These are phyloP conservation scores for Apiotrichum gracile DNA, from an alignment of 1,284 basidiomycete species.

Conservation along the genomic window DNA sequence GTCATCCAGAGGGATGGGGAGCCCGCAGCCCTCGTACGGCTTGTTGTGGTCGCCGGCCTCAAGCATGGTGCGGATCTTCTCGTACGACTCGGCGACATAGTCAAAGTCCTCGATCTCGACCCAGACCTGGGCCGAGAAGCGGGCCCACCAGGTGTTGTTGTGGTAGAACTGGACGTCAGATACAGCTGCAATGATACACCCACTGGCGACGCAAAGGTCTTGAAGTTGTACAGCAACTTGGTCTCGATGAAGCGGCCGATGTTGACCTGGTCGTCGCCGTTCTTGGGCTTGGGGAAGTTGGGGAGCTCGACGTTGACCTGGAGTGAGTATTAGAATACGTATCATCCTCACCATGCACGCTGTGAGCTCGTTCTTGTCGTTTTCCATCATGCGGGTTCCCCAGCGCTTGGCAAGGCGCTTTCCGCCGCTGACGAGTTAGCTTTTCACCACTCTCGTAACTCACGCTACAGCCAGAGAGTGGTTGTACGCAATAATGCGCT, in stretches of 20 bases:
- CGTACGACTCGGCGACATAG: constrained; percentile 28
- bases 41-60: constrained; percentile 4
- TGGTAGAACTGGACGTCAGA: constrained; percentile 48
- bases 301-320: constrained; percentile 48
- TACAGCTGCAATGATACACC: background rate
- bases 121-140: constrained; percentile 67
- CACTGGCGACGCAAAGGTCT: constrained; percentile 30
- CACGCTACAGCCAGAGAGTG: constrained; percentile 61
- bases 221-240: constrained; percentile 24
- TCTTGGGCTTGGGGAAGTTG: constrained; percentile 20
- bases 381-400: constrained; percentile 60
- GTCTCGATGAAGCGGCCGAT: constrained; percentile 29
- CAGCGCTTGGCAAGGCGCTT: constrained; percentile 59
- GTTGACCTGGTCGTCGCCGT: constrained; percentile 18
- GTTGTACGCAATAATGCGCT: constrained; percentile 68
- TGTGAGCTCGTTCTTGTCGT: constrained; percentile 60
- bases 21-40: background rate
- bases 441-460: constrained; percentile 2
- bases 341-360: constrained; percentile 61
- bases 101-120: constrained; percentile 51
- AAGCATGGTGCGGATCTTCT: constrained; percentile 28
- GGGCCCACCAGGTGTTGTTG: constrained; percentile 62
- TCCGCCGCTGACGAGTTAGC: constrained; percentile 53
- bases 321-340: background rate
- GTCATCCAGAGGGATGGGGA: too few relatives aligned